Conservation (phyloP, 768 basidiomycete species). For the Rhizopogon salebrosus region DNA sequence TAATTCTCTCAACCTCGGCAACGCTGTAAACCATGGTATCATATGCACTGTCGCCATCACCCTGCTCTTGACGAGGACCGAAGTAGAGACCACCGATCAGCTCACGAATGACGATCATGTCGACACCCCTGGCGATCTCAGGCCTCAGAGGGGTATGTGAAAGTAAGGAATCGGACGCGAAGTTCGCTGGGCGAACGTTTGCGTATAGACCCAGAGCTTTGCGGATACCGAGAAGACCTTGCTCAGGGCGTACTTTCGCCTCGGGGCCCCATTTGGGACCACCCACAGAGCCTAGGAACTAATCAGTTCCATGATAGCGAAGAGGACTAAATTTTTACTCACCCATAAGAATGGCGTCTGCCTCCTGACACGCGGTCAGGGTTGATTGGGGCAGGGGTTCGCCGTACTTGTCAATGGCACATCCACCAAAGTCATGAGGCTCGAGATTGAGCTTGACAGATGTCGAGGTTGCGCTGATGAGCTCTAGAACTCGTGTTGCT, state of each 20-base stretch:
- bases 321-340: constrained; percentile 14
- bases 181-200: constrained; percentile 95
- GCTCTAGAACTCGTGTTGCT: constrained; percentile 78
- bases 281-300: constrained; percentile 80
- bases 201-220: constrained; percentile 94
- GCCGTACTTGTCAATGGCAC: constrained; percentile 85
- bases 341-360: constrained; percentile 97
- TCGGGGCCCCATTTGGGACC: constrained; percentile 99
- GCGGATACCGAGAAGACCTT: constrained; percentile 81
- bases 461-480: constrained; percentile 54
- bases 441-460: constrained; percentile 73
- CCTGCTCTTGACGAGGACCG: constrained; percentile 86
- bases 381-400: constrained; percentile 83
- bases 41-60: constrained; percentile 69
- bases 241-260: constrained; percentile 85
- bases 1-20: constrained; percentile 88
- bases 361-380: constrained; percentile 82
- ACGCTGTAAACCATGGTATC: constrained; percentile 94
- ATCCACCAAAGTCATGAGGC: constrained; percentile 82
- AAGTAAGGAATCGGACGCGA: constrained; percentile 88
- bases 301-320: constrained; percentile 5
- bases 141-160: constrained; percentile 85
- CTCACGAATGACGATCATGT: constrained; percentile 94
- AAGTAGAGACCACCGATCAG: constrained; percentile 97
- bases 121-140: constrained; percentile 73